Conservation (phyloP, 2,329 filamentous ascomycete species). For the Ceratocystis cubensis region DNA sequence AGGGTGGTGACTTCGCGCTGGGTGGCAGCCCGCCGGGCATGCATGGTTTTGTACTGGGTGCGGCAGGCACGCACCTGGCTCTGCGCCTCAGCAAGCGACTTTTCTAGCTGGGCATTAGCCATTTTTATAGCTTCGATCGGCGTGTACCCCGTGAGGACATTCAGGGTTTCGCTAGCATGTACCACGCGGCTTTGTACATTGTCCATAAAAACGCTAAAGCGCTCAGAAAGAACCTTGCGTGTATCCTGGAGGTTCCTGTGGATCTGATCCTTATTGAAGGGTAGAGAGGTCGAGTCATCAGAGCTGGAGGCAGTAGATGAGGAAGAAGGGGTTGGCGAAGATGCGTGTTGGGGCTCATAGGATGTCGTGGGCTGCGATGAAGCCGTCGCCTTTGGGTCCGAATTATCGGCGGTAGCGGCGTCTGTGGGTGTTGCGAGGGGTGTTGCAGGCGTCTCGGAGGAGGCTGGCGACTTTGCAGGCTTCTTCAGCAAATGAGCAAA, state of each 20-base stretch:
- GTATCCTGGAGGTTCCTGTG: constrained; percentile 28
- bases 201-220: constrained; percentile 69
- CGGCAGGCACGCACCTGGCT: constrained; percentile 58
- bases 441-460: constrained; percentile 1
- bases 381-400: constrained; percentile 19
- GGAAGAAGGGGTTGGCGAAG: background rate
- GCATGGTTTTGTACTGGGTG: constrained; percentile 67
- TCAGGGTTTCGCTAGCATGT: constrained; percentile 74
- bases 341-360: constrained; percentile 3
- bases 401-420: constrained; percentile 16
- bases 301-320: constrained; percentile 19
- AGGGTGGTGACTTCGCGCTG: constrained; percentile 93
- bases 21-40: constrained; percentile 68
- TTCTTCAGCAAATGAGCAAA: constrained; percentile 20
- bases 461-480: background rate
- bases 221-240: constrained; percentile 26
- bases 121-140: constrained; percentile 76
- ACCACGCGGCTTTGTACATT: constrained; percentile 74
- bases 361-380: constrained; percentile 14
- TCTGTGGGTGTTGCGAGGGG: background rate
- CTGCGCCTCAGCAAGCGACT: constrained; percentile 46
- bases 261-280: constrained; percentile 28
- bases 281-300: constrained; percentile 25
- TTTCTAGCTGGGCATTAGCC: constrained; percentile 58
- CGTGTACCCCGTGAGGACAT: constrained; percentile 87